Evolutionary conservation across 345 rosid genomes (phyloP).

Genomic region (Salix exigua): DNA sequence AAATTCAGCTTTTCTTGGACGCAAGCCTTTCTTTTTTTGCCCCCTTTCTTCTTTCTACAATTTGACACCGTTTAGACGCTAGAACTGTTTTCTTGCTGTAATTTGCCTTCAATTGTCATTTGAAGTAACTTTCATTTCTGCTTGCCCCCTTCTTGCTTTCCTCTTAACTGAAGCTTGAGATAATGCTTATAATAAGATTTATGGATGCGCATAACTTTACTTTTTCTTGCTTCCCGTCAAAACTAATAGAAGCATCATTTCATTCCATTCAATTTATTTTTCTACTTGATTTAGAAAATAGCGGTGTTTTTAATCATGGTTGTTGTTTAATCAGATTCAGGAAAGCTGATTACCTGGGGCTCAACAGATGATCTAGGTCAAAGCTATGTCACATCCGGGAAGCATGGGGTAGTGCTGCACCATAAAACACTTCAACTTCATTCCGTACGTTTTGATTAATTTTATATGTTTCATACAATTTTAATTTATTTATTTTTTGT

Average conservation of each 20-base stretch:
- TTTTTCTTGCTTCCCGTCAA: not conserved
- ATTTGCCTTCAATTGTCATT: not conserved
- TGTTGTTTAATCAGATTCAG: constrained; percentile 52
- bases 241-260: not conserved
- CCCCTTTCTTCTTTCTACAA: not conserved
- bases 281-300: not conserved
- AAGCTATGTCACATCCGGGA: constrained; percentile 94
- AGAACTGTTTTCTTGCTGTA: not conserved
- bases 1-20: not conserved
- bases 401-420: constrained; percentile 68
- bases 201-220: not conserved
- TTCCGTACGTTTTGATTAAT: constrained; percentile 1
- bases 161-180: not conserved
- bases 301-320: constrained; percentile 1
- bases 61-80: not conserved
- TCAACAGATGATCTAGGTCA: constrained; percentile 98
- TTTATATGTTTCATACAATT: not conserved
- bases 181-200: not conserved
- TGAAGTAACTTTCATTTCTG: not conserved
- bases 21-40: not conserved
- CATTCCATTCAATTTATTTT: not conserved
- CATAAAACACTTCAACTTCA: constrained; percentile 4
- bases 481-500: constrained; percentile 9
- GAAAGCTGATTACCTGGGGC: constrained; percentile 99
- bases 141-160: not conserved